Base-by-base conservation (phyloP, 805 yeast genomes). In the Ogataea pignaliae region DNA sequence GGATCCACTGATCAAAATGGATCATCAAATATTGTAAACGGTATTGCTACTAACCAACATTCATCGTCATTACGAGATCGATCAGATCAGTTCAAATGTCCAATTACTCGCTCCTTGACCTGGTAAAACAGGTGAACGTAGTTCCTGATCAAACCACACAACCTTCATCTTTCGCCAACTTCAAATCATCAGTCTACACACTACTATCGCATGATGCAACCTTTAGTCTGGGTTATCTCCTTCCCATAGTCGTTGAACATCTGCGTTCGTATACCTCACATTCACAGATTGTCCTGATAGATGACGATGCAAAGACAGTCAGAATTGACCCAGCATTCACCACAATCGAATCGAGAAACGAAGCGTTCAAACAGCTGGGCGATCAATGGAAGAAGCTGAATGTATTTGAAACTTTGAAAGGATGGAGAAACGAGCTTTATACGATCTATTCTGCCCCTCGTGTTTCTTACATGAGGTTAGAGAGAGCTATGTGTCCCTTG, bases 401-500 rank as follows among this genome's bases (percentile, higher is more conserved):
- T 28, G 29, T 45, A 28, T 56, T 76, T 61, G 61, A 69, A 37
- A 68, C 72, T 0, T 50, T 77, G 8, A 66, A 71, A 40, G 89
- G 87, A 0, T 93, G 99, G 99, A 75, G 99, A 60, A 65, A 85
- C 60, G 99, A 93, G 64, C 70, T 78, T 32, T 93, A 88, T 62
- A 72, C 83, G 0, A 79, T 90, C 5, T 88, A 83, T 63, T 72
- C 75, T 43, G 80, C 83, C 0, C 47, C 68, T 0, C 66, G 69
- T 14, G 50, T 44, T 1, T 84, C 85, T 0, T 93, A 91, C 56
- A 64, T 88, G 52, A 66, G 71, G 5, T 64, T 88, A 4, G 99
- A 93, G 61, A 71, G 99, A 35, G 83, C 97, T 0, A 78, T 88
- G 45, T 78, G 95, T 12, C 85, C 87, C 1, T 63, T 88, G 12